Conservation (phyloP, 1,284 basidiomycete genomes). For the Bjerkandera adusta region DNA sequence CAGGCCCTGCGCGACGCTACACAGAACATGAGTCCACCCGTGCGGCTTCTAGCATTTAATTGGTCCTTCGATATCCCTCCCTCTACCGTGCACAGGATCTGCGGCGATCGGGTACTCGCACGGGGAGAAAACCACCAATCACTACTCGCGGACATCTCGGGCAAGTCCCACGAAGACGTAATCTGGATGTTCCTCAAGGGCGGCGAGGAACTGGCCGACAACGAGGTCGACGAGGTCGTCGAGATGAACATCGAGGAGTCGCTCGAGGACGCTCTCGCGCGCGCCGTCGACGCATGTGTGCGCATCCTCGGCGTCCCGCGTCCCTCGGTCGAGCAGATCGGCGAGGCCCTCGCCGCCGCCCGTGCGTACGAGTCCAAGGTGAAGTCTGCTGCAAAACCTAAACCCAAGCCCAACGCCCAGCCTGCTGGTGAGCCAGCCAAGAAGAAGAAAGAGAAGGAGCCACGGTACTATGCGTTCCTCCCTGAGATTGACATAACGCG, state of each 20-base stretch:
- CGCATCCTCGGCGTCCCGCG: slow-evolving; percentile 45
- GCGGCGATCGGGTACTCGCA: slow-evolving; percentile 66
- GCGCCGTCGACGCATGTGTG: slow-evolving; percentile 61
- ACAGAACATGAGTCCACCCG: slow-evolving; percentile 41
- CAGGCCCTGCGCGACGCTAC: slow-evolving; percentile 58
- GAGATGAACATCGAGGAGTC: slow-evolving; percentile 60
- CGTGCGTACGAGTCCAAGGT: slow-evolving; percentile 44
- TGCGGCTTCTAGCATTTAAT: slow-evolving; percentile 76
- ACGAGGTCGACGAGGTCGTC: slow-evolving; percentile 65
- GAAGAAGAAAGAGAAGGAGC: slow-evolving; percentile 18
- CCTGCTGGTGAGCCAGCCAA: background rate
- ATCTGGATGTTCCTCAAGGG: slow-evolving; percentile 77
- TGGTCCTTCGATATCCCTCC: slow-evolving; percentile 65
- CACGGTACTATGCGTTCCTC: slow-evolving; percentile 77
- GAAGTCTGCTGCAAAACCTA: slow-evolving; percentile 36
- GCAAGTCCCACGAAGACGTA: slow-evolving; percentile 73
- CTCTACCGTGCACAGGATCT: slow-evolving; percentile 68
- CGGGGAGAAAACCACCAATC: slow-evolving; percentile 87
- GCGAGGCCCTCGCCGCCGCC: slow-evolving; percentile 56
- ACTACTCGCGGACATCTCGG: slow-evolving; percentile 55
- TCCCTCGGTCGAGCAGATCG: slow-evolving; percentile 57
- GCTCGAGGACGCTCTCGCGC: slow-evolving; percentile 53
- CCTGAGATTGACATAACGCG: slow-evolving; percentile 66
- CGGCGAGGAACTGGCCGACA: slow-evolving; percentile 62
- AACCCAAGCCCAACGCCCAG: slow-evolving; percentile 24